These are phyloP conservation scores for Lyophyllum semitale DNA, from an alignment of 768 basidiomycete species.

Conservation along the genomic window DNA sequence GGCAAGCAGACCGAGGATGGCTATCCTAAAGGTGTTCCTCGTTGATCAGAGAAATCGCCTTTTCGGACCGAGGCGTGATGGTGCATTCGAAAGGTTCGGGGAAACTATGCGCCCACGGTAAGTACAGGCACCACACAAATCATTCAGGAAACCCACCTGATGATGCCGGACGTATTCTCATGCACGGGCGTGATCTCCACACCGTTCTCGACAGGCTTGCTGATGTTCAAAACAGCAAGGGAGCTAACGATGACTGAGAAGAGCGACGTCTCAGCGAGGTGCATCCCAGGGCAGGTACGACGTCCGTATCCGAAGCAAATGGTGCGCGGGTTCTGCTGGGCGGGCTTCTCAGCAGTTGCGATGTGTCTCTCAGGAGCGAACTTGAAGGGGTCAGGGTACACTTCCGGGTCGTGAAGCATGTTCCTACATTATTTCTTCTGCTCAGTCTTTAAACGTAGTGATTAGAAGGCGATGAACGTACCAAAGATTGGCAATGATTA, in stretches of 20 bases:
- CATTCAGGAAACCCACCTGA: conserved; percentile 37
- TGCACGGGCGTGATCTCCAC: conserved; percentile 45
- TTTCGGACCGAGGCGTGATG: conserved; percentile 33
- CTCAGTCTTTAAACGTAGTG: background rate
- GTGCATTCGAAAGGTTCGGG: conserved; percentile 36
- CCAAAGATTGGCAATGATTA: background rate
- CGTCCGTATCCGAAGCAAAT: conserved; percentile 53
- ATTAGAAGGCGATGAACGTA: background rate
- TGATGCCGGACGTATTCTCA: conserved; percentile 43
- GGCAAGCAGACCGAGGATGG: too few species aligned
- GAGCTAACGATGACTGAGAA: conserved; percentile 46
- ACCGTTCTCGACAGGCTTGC: conserved; percentile 45
- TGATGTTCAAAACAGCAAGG: conserved; percentile 50
- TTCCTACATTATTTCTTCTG: conserved; percentile 34
- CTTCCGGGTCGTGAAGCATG: conserved; percentile 51
- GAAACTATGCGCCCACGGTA: conserved; percentile 22
- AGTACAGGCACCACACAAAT: background rate
- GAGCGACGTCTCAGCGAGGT: conserved; percentile 53
- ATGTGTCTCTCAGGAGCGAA: conserved; percentile 53
- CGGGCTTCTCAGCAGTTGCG: conserved; percentile 25
- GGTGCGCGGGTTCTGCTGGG: conserved; percentile 41
- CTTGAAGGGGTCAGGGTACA: conserved; percentile 48
- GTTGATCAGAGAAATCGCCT: conserved; percentile 29
- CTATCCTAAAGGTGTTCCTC: conserved; percentile 8
- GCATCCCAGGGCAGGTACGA: conserved; percentile 48